These are phyloP conservation scores for Termitomyces sp. DNA, from an alignment of 768 basidiomycete species.

Conservation along the genomic window DNA sequence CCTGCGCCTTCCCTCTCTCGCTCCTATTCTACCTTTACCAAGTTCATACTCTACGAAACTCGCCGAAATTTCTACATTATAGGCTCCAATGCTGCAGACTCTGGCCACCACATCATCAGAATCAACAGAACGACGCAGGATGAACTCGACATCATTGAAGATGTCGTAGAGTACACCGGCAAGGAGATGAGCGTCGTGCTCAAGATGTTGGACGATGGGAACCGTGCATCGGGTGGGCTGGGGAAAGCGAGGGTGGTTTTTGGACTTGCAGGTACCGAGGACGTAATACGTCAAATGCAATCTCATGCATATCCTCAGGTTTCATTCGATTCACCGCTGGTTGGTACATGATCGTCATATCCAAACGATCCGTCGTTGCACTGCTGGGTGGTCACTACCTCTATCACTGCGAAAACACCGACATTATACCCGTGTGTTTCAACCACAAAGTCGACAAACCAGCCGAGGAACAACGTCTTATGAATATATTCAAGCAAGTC, in stretches of 20 bases:
- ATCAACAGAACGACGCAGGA: constrained; percentile 83
- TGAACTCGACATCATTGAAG: constrained; percentile 77
- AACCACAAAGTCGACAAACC: constrained; percentile 86
- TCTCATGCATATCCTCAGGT: constrained; percentile 40
- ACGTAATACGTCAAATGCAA: neutral
- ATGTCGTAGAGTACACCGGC: constrained; percentile 83
- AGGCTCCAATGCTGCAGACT: constrained; percentile 85
- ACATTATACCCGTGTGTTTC: constrained; percentile 72
- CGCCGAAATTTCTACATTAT: constrained; percentile 87
- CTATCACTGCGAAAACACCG: constrained; percentile 92
- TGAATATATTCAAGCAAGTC: constrained; percentile 92
- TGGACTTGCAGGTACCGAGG: constrained; percentile 67
- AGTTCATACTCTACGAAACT: constrained; percentile 93
- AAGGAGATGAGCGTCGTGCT: constrained; percentile 89
- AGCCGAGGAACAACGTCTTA: constrained; percentile 82
- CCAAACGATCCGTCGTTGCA: constrained; percentile 89
- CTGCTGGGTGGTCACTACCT: constrained; percentile 94
- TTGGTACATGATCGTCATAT: constrained; percentile 92
- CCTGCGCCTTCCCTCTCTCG: neutral
- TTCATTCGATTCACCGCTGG: constrained; percentile 94
- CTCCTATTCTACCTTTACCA: constrained; percentile 51
- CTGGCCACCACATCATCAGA: constrained; percentile 88
- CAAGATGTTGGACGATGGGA: constrained; percentile 95
- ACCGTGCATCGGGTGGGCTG: constrained; percentile 82
- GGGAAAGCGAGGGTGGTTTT: constrained; percentile 78